Conservation (phyloP, 257 asterid genomes). For the Ocimum tenuiflorum region DNA sequence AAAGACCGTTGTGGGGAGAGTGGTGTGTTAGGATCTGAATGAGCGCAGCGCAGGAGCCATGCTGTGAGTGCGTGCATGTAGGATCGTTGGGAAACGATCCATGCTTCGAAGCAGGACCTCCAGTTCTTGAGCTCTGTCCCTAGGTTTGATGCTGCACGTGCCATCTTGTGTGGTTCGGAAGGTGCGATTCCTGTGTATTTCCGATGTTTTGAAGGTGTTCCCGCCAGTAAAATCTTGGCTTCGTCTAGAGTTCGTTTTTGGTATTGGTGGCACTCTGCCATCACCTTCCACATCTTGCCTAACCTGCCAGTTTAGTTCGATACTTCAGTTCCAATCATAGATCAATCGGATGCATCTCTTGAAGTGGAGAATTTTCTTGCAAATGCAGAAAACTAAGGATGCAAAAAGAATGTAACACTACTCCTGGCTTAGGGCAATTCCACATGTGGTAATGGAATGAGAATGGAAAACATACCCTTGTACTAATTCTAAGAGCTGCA, state of each 20-base stretch:
- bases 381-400: no score
- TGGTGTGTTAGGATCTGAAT: conserved; percentile 45
- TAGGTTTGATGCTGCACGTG: conserved; percentile 74
- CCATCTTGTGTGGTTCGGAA: conserved; percentile 72
- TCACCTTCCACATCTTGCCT: conserved; percentile 84
- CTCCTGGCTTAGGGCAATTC: no score
- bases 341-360: no score
- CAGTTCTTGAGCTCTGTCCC: conserved; percentile 82
- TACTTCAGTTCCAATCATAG: no score
- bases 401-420: no score
- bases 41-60: conserved; percentile 74
- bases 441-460: neutral
- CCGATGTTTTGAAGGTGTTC: conserved; percentile 56
- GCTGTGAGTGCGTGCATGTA: conserved; percentile 56
- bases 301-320: conserved; percentile 36
- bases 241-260: conserved; percentile 85
- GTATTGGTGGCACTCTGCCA: conserved; percentile 87
- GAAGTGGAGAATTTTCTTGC: no score
- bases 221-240: conserved; percentile 79
- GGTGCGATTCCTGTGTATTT: conserved; percentile 74
- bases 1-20: conserved; percentile 58
- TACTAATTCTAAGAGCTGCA: conserved; percentile 71
- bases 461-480: conserved; percentile 52
- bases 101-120: conserved; percentile 66
- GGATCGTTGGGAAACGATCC: conserved; percentile 83